Evolutionary conservation across 768 basidiomycete genomes (phyloP).

Genomic region (Tubosaeta sp.): DNA sequence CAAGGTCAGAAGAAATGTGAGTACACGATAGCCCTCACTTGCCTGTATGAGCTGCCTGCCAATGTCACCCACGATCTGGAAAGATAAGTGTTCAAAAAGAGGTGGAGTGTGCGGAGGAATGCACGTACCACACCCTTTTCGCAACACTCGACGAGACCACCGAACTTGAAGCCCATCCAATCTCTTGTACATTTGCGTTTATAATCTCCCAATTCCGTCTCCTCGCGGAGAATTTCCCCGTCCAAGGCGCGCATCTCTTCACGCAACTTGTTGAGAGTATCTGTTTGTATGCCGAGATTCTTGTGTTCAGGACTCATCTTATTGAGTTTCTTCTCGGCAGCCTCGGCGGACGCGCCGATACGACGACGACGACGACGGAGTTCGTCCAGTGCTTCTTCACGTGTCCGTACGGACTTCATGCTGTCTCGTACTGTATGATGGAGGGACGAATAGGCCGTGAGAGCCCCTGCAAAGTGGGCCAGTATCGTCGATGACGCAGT

Average conservation of each 20-base stretch:
- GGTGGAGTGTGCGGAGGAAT: neutral
- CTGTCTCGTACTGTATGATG: constrained; percentile 60
- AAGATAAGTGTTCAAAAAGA: neutral
- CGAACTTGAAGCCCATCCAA: constrained; percentile 84
- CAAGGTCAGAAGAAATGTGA: constrained; percentile 2
- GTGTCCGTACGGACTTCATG: constrained; percentile 78
- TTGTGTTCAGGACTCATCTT: constrained; percentile 92
- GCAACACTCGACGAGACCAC: constrained; percentile 76
- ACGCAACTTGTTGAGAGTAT: constrained; percentile 61
- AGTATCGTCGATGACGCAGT: constrained; percentile 65
- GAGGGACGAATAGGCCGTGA: constrained; percentile 66
- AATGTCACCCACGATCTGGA: constrained; percentile 45
- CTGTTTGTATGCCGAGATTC: constrained; percentile 69
- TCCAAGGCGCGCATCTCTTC: constrained; percentile 79
- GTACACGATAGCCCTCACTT: constrained; percentile 3
- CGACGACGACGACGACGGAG: constrained; percentile 68
- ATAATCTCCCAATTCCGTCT: constrained; percentile 76
- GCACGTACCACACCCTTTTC: constrained; percentile 66
- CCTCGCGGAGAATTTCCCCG: constrained; percentile 80
- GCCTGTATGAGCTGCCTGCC: constrained; percentile 46
- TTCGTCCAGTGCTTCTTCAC: constrained; percentile 81
- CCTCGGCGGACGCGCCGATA: constrained; percentile 67
- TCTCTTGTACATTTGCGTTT: constrained; percentile 67
- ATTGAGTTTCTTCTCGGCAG: constrained; percentile 84
- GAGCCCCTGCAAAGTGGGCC: constrained; percentile 59